Percentiles rank a stretch among this genome's conserved stretches.
These are phyloP conservation scores for Gamsiella multidivaricata DNA, from an alignment of 192 early-diverging fungal genomes.

Conservation along the genomic window DNA sequence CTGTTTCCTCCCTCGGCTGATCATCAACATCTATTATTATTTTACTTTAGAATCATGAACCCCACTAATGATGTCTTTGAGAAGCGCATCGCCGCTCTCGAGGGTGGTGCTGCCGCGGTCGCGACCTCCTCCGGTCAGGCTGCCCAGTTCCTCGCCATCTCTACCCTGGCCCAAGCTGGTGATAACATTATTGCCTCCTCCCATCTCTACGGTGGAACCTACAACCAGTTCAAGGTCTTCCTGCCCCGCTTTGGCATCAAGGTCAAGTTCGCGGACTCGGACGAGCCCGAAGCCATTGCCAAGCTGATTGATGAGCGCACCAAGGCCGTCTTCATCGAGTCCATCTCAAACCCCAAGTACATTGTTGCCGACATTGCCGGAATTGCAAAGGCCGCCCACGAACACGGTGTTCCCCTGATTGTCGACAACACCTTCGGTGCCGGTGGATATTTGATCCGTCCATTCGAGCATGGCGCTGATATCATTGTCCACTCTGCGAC, in stretches of 20 bases:
- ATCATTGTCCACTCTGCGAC: conserved; percentile 94
- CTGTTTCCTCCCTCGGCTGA: too few species aligned
- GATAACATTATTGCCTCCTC: conserved; percentile 90
- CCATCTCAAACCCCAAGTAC: conserved; percentile 92
- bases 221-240: conserved; percentile 88
- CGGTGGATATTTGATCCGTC: conserved; percentile 84
- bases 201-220: conserved; percentile 81
- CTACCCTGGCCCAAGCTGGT: conserved; percentile 80
- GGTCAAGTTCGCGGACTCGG: conserved; percentile 79
- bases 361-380: conserved; percentile 88
- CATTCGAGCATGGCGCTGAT: conserved; percentile 95
- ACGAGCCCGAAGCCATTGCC: conserved; percentile 79
- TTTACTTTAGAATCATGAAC: conserved; percentile 62
- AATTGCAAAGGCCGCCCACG: conserved; percentile 84
- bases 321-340: conserved; percentile 91
- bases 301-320: conserved; percentile 89
- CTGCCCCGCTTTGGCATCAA: conserved; percentile 87
- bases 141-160: conserved; percentile 86
- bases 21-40: too few species aligned
- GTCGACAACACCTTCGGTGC: conserved; percentile 98
- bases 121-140: conserved; percentile 76
- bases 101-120: conserved; percentile 84
- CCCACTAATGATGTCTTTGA: conserved; percentile 93
- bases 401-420: conserved; percentile 86
- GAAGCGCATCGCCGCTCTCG: conserved; percentile 90